phyloP scores from a whole-genome alignment of 2,329 filamentous ascomycete species.

The Ramularia endophylla region DNA sequence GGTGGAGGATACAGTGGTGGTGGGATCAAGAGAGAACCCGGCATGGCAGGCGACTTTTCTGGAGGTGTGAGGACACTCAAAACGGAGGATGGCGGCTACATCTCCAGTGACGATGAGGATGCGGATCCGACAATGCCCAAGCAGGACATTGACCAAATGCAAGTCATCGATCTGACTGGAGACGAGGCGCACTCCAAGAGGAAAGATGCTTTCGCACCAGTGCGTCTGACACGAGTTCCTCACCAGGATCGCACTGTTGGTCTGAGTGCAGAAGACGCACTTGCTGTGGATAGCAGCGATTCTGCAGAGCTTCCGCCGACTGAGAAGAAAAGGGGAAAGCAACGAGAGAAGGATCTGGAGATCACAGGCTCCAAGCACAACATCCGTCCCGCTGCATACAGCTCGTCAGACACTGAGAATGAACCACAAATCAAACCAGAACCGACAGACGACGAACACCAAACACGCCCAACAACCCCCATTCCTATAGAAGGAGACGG shows the following conservation, averaged over 20 bases:
- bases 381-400: constrained; percentile 34
- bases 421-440: constrained; percentile 48
- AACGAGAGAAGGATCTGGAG: constrained; percentile 37
- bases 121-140: constrained; percentile 44
- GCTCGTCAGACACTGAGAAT: constrained; percentile 31
- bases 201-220: constrained; percentile 40
- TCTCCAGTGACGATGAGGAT: constrained; percentile 47
- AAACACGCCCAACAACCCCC: constrained; percentile 16
- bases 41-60: constrained; percentile 10
- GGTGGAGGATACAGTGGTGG: constrained; percentile 17
- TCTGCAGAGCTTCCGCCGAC: constrained; percentile 9
- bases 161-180: constrained; percentile 50
- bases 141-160: constrained; percentile 53
- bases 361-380: constrained; percentile 37
- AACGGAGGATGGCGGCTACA: constrained; percentile 35
- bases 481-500: constrained; percentile 9
- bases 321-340: constrained; percentile 34
- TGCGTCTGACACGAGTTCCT: constrained; percentile 51
- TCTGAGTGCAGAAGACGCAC: constrained; percentile 37
- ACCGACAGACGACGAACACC: constrained; percentile 44
- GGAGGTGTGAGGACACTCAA: constrained; percentile 22
- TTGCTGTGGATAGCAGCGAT: constrained; percentile 21
- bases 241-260: constrained; percentile 50
- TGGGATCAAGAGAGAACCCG: constrained; percentile 31
- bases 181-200: constrained; percentile 27